phyloP scores from a whole-genome alignment of 2,329 filamentous ascomycete species.

The Byssoonygena ceratinophila region DNA sequence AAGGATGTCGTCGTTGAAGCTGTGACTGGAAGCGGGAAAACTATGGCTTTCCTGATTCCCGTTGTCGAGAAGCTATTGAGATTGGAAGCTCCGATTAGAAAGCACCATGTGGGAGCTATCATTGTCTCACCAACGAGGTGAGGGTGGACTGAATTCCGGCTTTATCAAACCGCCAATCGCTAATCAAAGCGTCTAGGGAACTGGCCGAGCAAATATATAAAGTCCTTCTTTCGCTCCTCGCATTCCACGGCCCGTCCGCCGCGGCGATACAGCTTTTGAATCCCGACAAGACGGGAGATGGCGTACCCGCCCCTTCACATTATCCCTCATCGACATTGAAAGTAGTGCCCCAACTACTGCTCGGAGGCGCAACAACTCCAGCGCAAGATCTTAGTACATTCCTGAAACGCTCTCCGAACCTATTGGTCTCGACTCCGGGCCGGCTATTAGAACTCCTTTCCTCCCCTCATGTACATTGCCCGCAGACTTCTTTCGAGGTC shows the following conservation, averaged over 20 bases:
- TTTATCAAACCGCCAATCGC: background rate
- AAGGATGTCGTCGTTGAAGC: constrained; percentile 91
- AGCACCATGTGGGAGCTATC: constrained; percentile 80
- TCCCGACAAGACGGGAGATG: constrained; percentile 28
- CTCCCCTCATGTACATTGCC: constrained; percentile 76
- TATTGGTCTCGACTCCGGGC: constrained; percentile 84
- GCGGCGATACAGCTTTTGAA: constrained; percentile 34
- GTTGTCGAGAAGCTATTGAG: constrained; percentile 72
- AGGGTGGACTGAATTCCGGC: background rate
- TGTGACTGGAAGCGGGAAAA: constrained; percentile 86
- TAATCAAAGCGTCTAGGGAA: constrained; percentile 46
- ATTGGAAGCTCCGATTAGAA: constrained; percentile 71
- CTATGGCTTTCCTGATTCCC: constrained; percentile 73
- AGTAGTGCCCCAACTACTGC: constrained; percentile 74
- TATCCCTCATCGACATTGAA: constrained; percentile 43
- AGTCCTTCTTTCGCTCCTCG: constrained; percentile 64
- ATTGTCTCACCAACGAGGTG: constrained; percentile 74
- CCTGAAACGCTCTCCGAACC: constrained; percentile 70
- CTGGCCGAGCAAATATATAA: constrained; percentile 81
- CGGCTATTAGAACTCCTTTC: constrained; percentile 77
- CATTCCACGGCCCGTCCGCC: constrained; percentile 72
- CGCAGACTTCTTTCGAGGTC: constrained; percentile 80
- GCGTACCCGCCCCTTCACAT: constrained; percentile 22
- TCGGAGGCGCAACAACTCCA: constrained; percentile 65
- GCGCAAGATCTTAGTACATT: constrained; percentile 82